Conservation (phyloP, 495 filamentous ascomycete genomes). For the Neurospora sp. region DNA sequence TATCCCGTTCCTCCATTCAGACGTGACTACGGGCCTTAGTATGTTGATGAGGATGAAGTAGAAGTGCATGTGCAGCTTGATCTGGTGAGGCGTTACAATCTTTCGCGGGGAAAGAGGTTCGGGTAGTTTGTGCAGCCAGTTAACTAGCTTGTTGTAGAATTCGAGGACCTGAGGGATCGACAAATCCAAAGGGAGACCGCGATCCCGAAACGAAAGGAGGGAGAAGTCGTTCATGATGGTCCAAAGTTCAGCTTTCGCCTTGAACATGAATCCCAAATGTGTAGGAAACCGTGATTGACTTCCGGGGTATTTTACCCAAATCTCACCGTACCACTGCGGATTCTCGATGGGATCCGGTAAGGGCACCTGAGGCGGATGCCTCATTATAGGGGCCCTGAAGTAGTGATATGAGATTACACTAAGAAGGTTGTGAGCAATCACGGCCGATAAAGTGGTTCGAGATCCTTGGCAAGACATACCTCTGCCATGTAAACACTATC, state of each 20-base stretch:
- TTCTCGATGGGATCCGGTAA: conserved; percentile 22
- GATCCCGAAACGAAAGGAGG: conserved; percentile 7
- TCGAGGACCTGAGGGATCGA: conserved; percentile 13
- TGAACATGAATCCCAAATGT: conserved; percentile 17
- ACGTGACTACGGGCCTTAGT: conserved; percentile 10
- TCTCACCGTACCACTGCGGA: conserved; percentile 29
- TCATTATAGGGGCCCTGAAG: conserved; percentile 14
- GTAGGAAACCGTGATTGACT: conserved; percentile 13
- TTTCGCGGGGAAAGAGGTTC: conserved; percentile 23
- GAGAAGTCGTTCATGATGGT: conserved; percentile 22
- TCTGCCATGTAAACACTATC: conserved; percentile 27
- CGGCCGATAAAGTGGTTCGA: conserved; percentile 1
- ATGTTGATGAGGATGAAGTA: conserved; percentile 15
- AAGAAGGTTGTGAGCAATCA: neutral
- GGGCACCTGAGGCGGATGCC: conserved; percentile 14
- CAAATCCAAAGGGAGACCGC: conserved; percentile 2
- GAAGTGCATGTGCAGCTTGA: conserved; percentile 27
- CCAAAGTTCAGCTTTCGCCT: conserved; percentile 27
- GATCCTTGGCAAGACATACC: conserved; percentile 16
- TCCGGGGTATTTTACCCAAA: conserved; percentile 26
- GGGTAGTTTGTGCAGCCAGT: conserved; percentile 23
- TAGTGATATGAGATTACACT: conserved; percentile 22
- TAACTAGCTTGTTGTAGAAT: conserved; percentile 17
- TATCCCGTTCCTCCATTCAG: conserved; percentile 9
- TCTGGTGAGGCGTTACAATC: conserved; percentile 26